phyloP scores from a whole-genome alignment of 1,139 yeast species.

The Pichia sp. region DNA sequence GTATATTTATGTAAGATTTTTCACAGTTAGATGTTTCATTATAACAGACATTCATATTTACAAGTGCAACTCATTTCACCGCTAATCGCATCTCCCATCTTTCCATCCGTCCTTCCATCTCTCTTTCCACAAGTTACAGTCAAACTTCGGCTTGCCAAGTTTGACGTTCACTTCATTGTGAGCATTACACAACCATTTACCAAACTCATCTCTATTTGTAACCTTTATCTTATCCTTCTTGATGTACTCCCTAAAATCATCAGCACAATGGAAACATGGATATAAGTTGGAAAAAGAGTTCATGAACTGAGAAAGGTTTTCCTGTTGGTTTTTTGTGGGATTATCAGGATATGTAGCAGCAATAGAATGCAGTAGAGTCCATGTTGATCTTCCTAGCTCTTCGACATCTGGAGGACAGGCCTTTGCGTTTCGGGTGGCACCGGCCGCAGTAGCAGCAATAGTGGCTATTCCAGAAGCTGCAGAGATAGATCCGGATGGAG shows the following conservation, averaged over 20 bases:
- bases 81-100: conserved; percentile 35
- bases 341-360: conserved; percentile 84
- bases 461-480: not conserved
- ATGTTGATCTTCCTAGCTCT: conserved; percentile 75
- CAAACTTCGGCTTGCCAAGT: conserved; percentile 78
- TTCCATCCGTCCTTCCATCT: conserved; percentile 88
- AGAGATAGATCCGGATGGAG: not conserved
- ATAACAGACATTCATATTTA: not conserved
- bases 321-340: conserved; percentile 60
- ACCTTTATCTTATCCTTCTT: conserved; percentile 60
- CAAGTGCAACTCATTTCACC: not conserved
- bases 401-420: conserved; percentile 88
- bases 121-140: conserved; percentile 84
- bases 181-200: conserved; percentile 91
- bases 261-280: conserved; percentile 95
- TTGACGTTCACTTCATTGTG: conserved; percentile 87
- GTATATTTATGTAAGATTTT: not conserved
- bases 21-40: not conserved
- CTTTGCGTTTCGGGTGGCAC: conserved; percentile 26
- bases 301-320: conserved; percentile 67
- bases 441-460: conserved; percentile 16
- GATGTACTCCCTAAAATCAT: conserved; percentile 69
- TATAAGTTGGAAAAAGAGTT: conserved; percentile 71
- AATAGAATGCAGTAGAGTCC: conserved; percentile 88
- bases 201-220: conserved; percentile 69